Evolutionary conservation across 176 grass and related monocot genomes (phyloP).

Genomic region (Zizania latifolia): DNA sequence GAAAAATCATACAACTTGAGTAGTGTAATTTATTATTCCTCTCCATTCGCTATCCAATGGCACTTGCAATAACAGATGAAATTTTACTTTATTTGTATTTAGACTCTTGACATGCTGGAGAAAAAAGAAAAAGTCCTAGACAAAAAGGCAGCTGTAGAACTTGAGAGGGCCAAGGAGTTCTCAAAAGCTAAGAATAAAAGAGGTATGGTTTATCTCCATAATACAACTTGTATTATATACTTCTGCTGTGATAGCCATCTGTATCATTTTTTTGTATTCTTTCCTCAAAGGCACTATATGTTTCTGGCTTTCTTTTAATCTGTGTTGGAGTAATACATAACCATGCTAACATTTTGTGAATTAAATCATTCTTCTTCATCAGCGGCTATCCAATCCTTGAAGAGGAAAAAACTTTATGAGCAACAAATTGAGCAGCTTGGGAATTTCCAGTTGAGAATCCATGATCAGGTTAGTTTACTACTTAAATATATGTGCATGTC

Average conservation of each 20-base stretch:
- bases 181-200: slow-evolving; percentile 78
- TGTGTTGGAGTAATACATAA: not conserved
- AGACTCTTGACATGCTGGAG: slow-evolving; percentile 79
- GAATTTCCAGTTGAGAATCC: slow-evolving; percentile 83
- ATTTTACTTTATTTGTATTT: not conserved
- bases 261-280: no score
- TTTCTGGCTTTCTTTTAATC: not conserved
- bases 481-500: not conserved
- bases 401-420: slow-evolving; percentile 77
- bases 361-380: not conserved
- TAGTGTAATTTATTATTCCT: no score
- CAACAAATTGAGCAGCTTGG: slow-evolving; percentile 74
- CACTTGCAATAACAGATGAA: not conserved
- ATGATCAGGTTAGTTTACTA: slow-evolving; percentile 57
- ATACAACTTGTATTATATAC: not conserved
- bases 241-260: no score
- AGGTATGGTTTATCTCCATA: slow-evolving; percentile 16
- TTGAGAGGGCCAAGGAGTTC: slow-evolving; percentile 74
- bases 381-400: slow-evolving; percentile 73
- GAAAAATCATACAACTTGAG: no score
- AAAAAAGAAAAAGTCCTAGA: slow-evolving; percentile 71
- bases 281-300: not conserved
- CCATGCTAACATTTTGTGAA: not conserved
- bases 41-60: no score
- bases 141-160: slow-evolving; percentile 57